Evolutionary conservation across 345 rosid species (phyloP).

Genomic region (Arabis hirsuta): DNA sequence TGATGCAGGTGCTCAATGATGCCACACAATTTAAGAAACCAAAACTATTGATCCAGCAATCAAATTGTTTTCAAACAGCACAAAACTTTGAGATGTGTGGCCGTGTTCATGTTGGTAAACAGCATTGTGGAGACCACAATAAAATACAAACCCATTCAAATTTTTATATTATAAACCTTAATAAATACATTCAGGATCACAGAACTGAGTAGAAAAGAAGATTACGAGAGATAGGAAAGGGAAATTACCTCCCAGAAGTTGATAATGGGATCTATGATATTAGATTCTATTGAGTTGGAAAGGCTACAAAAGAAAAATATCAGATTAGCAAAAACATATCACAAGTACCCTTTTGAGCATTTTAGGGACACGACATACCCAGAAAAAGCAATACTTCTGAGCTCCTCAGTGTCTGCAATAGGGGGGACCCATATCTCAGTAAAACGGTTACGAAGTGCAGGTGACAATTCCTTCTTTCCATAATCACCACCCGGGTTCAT

Average conservation of each 20-base stretch:
- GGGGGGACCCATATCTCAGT: constrained; percentile 99
- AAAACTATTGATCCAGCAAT: background rate
- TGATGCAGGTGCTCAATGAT: constrained; percentile 13
- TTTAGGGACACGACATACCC: constrained; percentile 52
- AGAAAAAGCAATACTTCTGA: constrained; percentile 66
- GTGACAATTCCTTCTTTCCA: constrained; percentile 97
- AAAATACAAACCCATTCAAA: background rate
- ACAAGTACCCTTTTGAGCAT: background rate
- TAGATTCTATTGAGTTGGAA: constrained; percentile 47
- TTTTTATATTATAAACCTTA: background rate
- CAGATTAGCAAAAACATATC: constrained; percentile 15
- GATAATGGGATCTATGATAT: constrained; percentile 64
- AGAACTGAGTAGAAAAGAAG: background rate
- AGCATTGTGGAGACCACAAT: background rate
- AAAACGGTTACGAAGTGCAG: constrained; percentile 94
- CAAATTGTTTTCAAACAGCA: constrained; percentile 16
- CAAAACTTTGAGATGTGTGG: constrained; percentile 17
- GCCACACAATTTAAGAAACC: constrained; percentile 11
- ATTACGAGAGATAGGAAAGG: constrained; percentile 9
- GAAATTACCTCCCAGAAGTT: constrained; percentile 76
- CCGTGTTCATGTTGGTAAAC: constrained; percentile 10
- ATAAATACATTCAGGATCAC: background rate
- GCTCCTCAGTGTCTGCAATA: constrained; percentile 66
- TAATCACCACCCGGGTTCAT: constrained; percentile 99
- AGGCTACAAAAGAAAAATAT: constrained; percentile 48